A percentile compares a stretch with the other conserved stretches of the same genome.
These are phyloP conservation scores for Vanrija sp. DNA, from an alignment of 1,284 basidiomycete genomes.

Conservation along the genomic window DNA sequence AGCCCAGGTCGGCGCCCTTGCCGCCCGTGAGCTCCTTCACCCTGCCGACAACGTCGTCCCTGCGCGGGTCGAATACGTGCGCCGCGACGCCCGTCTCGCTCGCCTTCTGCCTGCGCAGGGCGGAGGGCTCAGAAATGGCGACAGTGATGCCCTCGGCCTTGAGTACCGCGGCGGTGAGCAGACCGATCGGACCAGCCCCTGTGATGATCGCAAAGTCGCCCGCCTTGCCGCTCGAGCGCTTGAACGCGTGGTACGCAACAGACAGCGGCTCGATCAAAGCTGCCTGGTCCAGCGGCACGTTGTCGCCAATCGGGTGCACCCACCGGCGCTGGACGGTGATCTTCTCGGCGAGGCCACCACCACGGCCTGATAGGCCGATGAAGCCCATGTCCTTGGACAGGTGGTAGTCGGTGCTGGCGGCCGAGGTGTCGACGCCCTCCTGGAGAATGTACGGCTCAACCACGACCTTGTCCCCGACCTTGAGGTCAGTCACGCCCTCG, in stretches of 20 bases:
- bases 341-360: conserved; percentile 15
- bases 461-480: conserved; percentile 44
- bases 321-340: conserved; percentile 17
- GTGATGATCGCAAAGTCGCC: conserved; percentile 17
- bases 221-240: conserved; percentile 9
- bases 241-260: conserved; percentile 15
- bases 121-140: conserved; percentile 12
- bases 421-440: conserved; percentile 7
- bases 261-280: conserved; percentile 18
- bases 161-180: conserved; percentile 16
- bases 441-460: conserved; percentile 39
- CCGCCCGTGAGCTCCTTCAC: conserved; percentile 5
- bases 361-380: conserved; percentile 16
- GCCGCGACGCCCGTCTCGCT: conserved; percentile 11
- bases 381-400: conserved; percentile 17
- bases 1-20: conserved; percentile 13
- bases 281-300: conserved; percentile 14
- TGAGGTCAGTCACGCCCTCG: conserved; percentile 25
- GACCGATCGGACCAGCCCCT: conserved; percentile 15
- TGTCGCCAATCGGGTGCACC: conserved; percentile 16
- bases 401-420: conserved; percentile 13
- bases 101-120: conserved; percentile 8
- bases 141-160: conserved; percentile 14
- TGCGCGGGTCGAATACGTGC: conserved; percentile 11
- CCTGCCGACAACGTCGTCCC: conserved; percentile 4